These are phyloP conservation scores for Flaveria brownii DNA, from an alignment of 129 eudicot species.

Conservation along the genomic window DNA sequence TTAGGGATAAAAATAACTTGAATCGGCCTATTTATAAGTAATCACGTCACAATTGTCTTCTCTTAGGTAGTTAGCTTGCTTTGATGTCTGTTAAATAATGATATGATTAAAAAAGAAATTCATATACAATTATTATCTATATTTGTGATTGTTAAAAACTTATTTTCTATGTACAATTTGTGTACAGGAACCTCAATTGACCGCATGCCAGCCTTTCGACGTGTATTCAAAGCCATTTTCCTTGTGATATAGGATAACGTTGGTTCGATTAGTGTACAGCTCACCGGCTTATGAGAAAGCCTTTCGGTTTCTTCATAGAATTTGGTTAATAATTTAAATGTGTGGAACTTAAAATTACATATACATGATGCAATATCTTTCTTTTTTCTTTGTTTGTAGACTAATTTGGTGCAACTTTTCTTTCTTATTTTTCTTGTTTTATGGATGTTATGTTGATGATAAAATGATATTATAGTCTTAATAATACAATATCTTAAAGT, in stretches of 20 bases:
- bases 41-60: neutral
- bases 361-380: neutral
- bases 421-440: neutral
- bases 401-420: slow-evolving; percentile 3
- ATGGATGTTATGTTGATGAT: slow-evolving; percentile 2
- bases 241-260: slow-evolving; percentile 12
- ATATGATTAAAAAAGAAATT: neutral
- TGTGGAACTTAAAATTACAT: neutral
- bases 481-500: neutral
- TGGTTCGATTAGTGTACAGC: slow-evolving; percentile 17
- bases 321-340: neutral
- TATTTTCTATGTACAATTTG: slow-evolving; percentile 5
- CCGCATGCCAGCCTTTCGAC: slow-evolving; percentile 53
- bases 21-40: neutral
- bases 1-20: neutral
- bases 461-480: neutral
- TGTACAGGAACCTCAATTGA: slow-evolving; percentile 85
- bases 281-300: slow-evolving; percentile 16
- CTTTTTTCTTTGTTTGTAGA: neutral
- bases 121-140: no score
- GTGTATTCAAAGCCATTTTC: slow-evolving; percentile 42
- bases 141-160: neutral
- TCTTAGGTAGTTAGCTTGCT: neutral
- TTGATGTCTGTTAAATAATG: neutral
- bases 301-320: slow-evolving; percentile 15